Evolutionary conservation across 768 basidiomycete species (phyloP).

Genomic region (Lentinula detonsa): DNA sequence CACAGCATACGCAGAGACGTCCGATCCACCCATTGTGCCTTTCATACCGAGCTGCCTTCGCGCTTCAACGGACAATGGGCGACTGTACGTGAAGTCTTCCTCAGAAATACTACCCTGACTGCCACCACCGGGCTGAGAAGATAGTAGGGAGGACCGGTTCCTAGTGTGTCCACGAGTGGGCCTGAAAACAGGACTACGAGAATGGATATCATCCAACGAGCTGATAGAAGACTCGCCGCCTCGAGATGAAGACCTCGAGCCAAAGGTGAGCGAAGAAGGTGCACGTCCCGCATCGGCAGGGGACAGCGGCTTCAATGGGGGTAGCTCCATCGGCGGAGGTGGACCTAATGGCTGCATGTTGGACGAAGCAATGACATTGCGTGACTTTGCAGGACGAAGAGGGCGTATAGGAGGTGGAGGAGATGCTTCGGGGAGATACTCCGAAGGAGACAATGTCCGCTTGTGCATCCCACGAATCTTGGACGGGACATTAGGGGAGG

Average conservation of each 20-base stretch:
- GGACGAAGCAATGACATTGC: not conserved
- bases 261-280: constrained; percentile 7
- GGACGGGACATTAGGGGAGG: not conserved
- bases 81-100: constrained; percentile 12
- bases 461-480: constrained; percentile 20
- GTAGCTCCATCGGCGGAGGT: constrained; percentile 4
- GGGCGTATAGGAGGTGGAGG: constrained; percentile 33
- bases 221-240: constrained; percentile 12
- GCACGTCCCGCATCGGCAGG: not conserved
- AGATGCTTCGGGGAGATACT: constrained; percentile 27
- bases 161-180: constrained; percentile 17
- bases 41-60: constrained; percentile 55
- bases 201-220: constrained; percentile 16
- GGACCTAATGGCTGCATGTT: constrained; percentile 4
- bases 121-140: not conserved
- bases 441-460: constrained; percentile 23
- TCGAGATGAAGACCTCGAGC: constrained; percentile 27
- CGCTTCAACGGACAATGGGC: constrained; percentile 41
- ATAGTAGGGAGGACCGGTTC: constrained; percentile 18
- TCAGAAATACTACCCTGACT: not conserved
- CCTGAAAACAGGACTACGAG: constrained; percentile 29
- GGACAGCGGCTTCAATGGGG: not conserved
- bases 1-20: constrained; percentile 37
- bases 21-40: constrained; percentile 64
- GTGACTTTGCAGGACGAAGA: constrained; percentile 29